Evolutionary conservation across 306 rosid genomes (phyloP).

Genomic region (Quercus mongolica): DNA sequence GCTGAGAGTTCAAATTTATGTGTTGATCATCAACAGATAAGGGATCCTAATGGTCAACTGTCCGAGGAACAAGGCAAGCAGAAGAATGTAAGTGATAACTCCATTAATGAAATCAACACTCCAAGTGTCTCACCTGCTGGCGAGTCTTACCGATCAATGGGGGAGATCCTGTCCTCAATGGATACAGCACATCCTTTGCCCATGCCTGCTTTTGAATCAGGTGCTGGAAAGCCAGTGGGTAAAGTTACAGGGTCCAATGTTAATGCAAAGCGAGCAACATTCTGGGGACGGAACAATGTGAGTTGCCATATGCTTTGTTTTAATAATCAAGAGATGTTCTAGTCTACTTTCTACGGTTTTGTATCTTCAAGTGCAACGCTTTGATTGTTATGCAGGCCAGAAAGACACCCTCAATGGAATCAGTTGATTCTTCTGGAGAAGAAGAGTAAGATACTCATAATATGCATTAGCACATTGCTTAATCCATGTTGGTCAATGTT

Average conservation of each 20-base stretch:
- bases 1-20: slow-evolving; percentile 47
- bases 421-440: slow-evolving; percentile 96
- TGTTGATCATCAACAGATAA: slow-evolving; percentile 37
- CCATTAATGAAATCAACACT: slow-evolving; percentile 49
- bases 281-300: slow-evolving; percentile 98
- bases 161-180: slow-evolving; percentile 82
- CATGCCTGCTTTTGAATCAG: slow-evolving; percentile 45
- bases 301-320: slow-evolving; percentile 37
- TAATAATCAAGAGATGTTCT: background rate
- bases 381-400: slow-evolving; percentile 61
- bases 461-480: slow-evolving; percentile 3
- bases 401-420: slow-evolving; percentile 88
- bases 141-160: slow-evolving; percentile 82
- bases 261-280: slow-evolving; percentile 68
- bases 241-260: slow-evolving; percentile 56
- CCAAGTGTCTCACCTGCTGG: slow-evolving; percentile 57
- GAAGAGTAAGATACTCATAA: slow-evolving; percentile 76
- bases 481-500: background rate
- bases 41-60: slow-evolving; percentile 40
- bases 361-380: background rate
- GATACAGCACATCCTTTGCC: slow-evolving; percentile 62
- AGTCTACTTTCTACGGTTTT: slow-evolving; percentile 2
- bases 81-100: slow-evolving; percentile 48
- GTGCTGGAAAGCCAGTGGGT: slow-evolving; percentile 57
- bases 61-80: slow-evolving; percentile 56